Conservation (phyloP, 1,284 basidiomycete species). For the Thelephora terrestris region DNA sequence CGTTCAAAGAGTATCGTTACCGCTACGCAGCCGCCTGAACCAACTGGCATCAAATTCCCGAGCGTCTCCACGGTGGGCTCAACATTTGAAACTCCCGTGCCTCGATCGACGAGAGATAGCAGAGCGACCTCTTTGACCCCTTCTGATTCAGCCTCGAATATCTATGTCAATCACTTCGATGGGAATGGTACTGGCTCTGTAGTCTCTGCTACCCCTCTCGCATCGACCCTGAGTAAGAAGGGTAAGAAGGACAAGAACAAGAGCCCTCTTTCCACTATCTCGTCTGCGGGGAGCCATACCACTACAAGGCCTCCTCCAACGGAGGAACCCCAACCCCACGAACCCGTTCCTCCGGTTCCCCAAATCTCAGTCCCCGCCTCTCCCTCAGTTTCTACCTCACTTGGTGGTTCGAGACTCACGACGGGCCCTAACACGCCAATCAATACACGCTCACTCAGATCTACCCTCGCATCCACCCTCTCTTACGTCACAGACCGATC, state of each 20-base stretch:
- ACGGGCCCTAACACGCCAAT: background rate
- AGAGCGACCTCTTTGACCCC: too few relatives aligned
- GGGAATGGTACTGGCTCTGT: background rate
- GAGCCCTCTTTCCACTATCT: background rate
- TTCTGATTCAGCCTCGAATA: too few relatives aligned
- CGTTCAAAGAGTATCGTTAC: constrained; percentile 5
- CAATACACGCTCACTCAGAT: background rate
- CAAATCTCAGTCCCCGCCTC: background rate
- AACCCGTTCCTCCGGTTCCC: background rate
- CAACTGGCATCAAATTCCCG: constrained; percentile 4
- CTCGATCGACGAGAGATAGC: background rate
- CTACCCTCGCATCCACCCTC: background rate
- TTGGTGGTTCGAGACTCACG: background rate
- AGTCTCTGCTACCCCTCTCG: background rate
- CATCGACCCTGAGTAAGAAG: background rate
- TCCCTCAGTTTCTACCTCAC: background rate
- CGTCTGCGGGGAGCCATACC: background rate
- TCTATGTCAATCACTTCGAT: background rate
- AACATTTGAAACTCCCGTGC: constrained; percentile 12
- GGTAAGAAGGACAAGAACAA: too few relatives aligned
- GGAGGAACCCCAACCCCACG: background rate
- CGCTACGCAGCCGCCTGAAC: constrained; percentile 4
- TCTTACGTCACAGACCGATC: background rate
- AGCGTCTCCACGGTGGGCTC: constrained; percentile 6
- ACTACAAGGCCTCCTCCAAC: background rate